Percentiles rank a stretch among this genome's conserved stretches.
These are phyloP conservation scores for Cryptococcus maquisensis DNA, from an alignment of 1,284 basidiomycete species.

Conservation along the genomic window DNA sequence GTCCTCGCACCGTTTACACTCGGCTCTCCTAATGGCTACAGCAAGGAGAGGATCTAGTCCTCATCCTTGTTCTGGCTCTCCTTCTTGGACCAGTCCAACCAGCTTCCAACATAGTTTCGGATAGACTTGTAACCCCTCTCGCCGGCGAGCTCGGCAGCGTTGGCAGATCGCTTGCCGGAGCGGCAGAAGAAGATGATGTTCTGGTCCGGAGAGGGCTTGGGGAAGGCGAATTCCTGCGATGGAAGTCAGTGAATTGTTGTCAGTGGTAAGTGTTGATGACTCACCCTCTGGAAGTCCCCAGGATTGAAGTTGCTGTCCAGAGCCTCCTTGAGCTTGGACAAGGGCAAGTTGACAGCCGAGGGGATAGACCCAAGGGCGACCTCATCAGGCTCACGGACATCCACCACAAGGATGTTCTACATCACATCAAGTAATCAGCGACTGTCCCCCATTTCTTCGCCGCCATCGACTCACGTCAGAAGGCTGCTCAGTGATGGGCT, in stretches of 20 bases:
- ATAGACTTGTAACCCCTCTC: slow-evolving; percentile 80
- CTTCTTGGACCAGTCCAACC: slow-evolving; percentile 82
- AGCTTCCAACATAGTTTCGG: slow-evolving; percentile 85
- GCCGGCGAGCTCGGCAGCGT: slow-evolving; percentile 78
- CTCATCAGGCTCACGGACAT: slow-evolving; percentile 92
- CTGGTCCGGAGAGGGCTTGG: slow-evolving; percentile 70
- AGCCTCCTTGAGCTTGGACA: slow-evolving; percentile 70
- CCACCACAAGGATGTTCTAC: slow-evolving; percentile 76
- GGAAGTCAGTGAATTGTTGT: background rate
- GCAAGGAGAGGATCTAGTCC: slow-evolving; percentile 7
- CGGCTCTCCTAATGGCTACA: background rate
- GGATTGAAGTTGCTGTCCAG: slow-evolving; percentile 57
- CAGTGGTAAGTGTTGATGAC: background rate
- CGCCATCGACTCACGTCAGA: slow-evolving; percentile 59
- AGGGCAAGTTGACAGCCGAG: slow-evolving; percentile 87
- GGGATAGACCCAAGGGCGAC: slow-evolving; percentile 93
- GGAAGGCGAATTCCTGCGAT: slow-evolving; percentile 66
- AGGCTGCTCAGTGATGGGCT: slow-evolving; percentile 75
- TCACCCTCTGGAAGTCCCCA: slow-evolving; percentile 58
- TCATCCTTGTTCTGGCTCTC: slow-evolving; percentile 44
- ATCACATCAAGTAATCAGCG: background rate
- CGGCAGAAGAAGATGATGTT: slow-evolving; percentile 89
- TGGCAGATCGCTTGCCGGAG: slow-evolving; percentile 77
- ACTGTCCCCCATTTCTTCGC: background rate
- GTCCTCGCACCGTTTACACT: slow-evolving; percentile 1